These are phyloP conservation scores for Cordyceps cicadae DNA, from an alignment of 2,329 filamentous ascomycete genomes.

Conservation along the genomic window DNA sequence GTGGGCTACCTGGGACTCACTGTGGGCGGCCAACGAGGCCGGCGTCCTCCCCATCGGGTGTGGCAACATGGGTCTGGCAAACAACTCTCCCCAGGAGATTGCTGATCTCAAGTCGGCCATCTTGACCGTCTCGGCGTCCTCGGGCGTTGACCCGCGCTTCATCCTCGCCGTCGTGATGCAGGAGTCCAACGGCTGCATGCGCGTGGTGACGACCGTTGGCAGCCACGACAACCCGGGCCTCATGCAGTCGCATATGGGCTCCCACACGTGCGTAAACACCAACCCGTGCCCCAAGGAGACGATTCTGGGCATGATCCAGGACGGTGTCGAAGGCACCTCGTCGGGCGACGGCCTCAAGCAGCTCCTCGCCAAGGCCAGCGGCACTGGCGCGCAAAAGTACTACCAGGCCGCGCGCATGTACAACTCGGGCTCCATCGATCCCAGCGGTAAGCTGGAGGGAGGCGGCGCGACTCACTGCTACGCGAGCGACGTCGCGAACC, in stretches of 20 bases:
- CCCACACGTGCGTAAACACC: conserved; percentile 26
- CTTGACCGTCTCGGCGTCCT: conserved; percentile 20
- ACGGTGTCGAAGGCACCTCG: conserved; percentile 34
- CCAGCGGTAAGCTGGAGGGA: conserved; percentile 26
- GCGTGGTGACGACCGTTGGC: conserved; percentile 31
- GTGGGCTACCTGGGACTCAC: conserved; percentile 22
- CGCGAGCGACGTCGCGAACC: conserved; percentile 36
- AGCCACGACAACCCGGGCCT: conserved; percentile 34
- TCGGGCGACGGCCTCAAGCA: conserved; percentile 34
- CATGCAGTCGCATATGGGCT: conserved; percentile 31
- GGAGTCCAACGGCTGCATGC: conserved; percentile 36
- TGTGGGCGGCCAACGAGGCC: conserved; percentile 19
- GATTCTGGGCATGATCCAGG: conserved; percentile 25
- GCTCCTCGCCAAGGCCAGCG: conserved; percentile 23
- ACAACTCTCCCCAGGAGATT: conserved; percentile 17
- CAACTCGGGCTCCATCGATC: conserved; percentile 36
- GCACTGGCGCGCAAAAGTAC: conserved; percentile 27
- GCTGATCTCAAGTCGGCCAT: conserved; percentile 25
- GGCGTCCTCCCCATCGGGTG: conserved; percentile 17
- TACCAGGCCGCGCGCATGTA: conserved; percentile 41
- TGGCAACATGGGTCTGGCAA: conserved; percentile 2
- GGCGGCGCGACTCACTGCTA: conserved; percentile 42
- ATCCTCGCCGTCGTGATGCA: conserved; percentile 37
- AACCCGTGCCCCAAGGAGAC: conserved; percentile 19
- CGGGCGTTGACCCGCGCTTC: conserved; percentile 30